These are phyloP conservation scores for Cymbidium sinense DNA, from an alignment of 106 monocot species.

Conservation along the genomic window DNA sequence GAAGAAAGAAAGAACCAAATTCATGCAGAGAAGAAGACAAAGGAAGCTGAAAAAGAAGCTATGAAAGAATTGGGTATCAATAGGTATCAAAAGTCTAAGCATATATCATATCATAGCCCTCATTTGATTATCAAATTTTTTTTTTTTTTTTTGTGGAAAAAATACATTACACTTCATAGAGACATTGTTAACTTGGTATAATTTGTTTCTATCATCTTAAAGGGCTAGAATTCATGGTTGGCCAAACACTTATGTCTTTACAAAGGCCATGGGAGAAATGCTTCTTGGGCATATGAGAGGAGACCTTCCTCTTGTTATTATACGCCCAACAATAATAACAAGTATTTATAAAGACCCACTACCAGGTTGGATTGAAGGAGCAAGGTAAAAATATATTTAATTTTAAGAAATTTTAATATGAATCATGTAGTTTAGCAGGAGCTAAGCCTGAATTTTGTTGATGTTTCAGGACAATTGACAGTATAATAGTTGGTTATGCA, in stretches of 20 bases:
- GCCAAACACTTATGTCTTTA: conserved; percentile 87
- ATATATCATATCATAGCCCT: not conserved
- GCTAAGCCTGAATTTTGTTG: not conserved
- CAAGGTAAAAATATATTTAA: conserved; percentile 21
- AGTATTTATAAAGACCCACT: conserved; percentile 63
- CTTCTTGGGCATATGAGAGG: conserved; percentile 47
- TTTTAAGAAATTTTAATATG: not conserved
- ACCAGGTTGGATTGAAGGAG: conserved; percentile 79
- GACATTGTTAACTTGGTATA: not conserved
- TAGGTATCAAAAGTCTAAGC: conserved; percentile 3
- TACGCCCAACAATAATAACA: conserved; percentile 74
- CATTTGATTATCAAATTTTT: not conserved
- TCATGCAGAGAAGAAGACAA: not conserved
- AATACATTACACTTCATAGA: not conserved
- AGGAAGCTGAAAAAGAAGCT: conserved; percentile 7
- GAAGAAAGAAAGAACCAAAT: conserved; percentile 7
- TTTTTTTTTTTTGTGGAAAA: not conserved
- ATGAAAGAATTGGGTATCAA: conserved; percentile 20
- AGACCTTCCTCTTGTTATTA: conserved; percentile 49
- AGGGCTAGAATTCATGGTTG: conserved; percentile 64
- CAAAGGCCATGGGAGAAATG: conserved; percentile 88
- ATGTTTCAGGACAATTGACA: conserved; percentile 62
- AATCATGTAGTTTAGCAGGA: not conserved
- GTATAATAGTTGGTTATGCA: conserved; percentile 46
- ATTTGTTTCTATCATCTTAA: conserved; percentile 6